phyloP scores from a whole-genome alignment of 2,329 filamentous ascomycete genomes.

The Fusarium praegraminearum region DNA sequence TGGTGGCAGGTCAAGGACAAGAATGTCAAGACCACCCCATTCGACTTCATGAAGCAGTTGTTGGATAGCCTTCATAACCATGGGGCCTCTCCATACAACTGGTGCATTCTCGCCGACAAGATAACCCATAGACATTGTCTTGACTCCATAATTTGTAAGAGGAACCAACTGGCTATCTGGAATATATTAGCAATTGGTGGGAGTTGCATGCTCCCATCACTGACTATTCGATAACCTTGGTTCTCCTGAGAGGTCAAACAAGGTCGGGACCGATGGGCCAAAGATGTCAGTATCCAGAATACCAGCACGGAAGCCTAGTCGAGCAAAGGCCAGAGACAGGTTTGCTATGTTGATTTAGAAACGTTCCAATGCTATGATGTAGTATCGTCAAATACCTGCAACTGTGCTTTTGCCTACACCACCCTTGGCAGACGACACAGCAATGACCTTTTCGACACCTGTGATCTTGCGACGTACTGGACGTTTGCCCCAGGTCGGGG shows the following conservation, averaged over 20 bases:
- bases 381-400: conserved; percentile 66
- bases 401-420: conserved; percentile 98
- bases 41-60: conserved; percentile 95
- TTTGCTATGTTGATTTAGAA: conserved; percentile 67
- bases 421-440: conserved; percentile 96
- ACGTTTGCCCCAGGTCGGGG: conserved; percentile 72
- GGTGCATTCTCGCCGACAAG: conserved; percentile 83
- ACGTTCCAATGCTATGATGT: background rate
- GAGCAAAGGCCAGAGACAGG: conserved; percentile 86
- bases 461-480: conserved; percentile 84
- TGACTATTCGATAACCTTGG: conserved; percentile 79
- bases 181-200: conserved; percentile 14
- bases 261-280: conserved; percentile 91
- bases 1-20: conserved; percentile 91
- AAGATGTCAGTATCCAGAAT: conserved; percentile 98
- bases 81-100: conserved; percentile 94
- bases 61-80: conserved; percentile 97
- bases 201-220: conserved; percentile 44
- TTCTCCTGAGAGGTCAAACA: conserved; percentile 84
- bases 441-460: conserved; percentile 90
- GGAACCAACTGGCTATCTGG: conserved; percentile 85
- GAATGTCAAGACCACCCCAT: conserved; percentile 88
- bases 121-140: conserved; percentile 99
- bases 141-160: conserved; percentile 92
- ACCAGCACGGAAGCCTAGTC: conserved; percentile 82